phyloP scores from a whole-genome alignment of 257 asterid species.

The Solanum tarijense region DNA sequence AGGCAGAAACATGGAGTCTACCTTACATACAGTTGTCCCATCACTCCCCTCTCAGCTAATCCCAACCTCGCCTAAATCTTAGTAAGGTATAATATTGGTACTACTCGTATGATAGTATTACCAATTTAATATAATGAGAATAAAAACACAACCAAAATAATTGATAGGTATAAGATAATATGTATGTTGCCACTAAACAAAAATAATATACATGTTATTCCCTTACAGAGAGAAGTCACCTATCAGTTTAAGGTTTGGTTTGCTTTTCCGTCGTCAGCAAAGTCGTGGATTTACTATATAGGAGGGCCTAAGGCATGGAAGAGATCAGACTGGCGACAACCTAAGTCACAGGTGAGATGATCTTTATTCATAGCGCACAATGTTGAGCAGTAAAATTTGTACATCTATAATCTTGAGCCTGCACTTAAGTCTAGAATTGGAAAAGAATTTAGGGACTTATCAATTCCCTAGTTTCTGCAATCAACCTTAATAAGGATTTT shows the following conservation, averaged over 20 bases:
- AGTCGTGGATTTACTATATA: not conserved
- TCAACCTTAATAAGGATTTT: not conserved
- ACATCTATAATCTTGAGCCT: not conserved
- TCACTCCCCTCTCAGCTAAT: not conserved
- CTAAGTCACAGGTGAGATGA: not conserved
- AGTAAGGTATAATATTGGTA: not conserved
- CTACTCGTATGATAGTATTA: not conserved
- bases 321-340: not conserved
- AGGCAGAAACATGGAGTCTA: not conserved
- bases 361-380: not conserved
- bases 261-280: not conserved
- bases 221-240: not conserved
- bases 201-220: not conserved
- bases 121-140: not conserved
- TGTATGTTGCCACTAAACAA: not conserved
- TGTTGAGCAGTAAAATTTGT: not conserved
- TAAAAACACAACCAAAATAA: not conserved
- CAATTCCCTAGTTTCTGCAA: not conserved
- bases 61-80: not conserved
- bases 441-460: not conserved
- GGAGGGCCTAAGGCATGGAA: not conserved
- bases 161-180: not conserved
- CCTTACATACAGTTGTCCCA: not conserved
- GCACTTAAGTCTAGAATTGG: not conserved
- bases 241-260: not conserved